These are phyloP conservation scores for Botrytis deweyae DNA, from an alignment of 2,329 filamentous ascomycete genomes.

Conservation along the genomic window DNA sequence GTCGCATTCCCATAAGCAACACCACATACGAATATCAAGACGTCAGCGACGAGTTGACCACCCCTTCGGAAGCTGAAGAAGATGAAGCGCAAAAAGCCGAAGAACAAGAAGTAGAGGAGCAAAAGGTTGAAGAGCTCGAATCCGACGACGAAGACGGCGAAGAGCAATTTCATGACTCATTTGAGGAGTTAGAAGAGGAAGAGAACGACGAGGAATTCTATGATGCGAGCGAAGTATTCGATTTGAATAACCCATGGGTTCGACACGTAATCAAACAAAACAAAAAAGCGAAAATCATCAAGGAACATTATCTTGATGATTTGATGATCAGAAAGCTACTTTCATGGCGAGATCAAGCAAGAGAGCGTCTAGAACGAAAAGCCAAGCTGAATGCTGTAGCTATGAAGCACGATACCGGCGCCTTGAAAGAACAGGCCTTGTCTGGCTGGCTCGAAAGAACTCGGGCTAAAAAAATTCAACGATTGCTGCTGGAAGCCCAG, in stretches of 20 bases:
- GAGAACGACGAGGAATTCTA: not conserved
- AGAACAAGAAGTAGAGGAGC: not conserved
- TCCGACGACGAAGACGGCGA: not conserved
- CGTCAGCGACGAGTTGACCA: slow-evolving; percentile 32
- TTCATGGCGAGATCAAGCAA: slow-evolving; percentile 34
- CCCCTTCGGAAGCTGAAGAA: slow-evolving; percentile 24
- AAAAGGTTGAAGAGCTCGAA: not conserved
- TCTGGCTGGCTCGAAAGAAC: slow-evolving; percentile 49
- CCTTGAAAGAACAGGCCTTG: slow-evolving; percentile 53
- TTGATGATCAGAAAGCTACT: slow-evolving; percentile 27
- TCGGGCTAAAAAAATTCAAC: slow-evolving; percentile 18
- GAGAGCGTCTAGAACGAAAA: slow-evolving; percentile 41
- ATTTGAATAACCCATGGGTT: not conserved
- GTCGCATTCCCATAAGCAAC: slow-evolving; percentile 22
- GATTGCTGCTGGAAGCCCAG: not conserved
- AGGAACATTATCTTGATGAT: slow-evolving; percentile 27
- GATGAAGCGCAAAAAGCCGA: not conserved
- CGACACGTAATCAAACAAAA: not conserved
- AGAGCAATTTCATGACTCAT: not conserved
- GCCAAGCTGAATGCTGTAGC: slow-evolving; percentile 46
- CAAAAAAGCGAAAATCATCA: slow-evolving; percentile 32
- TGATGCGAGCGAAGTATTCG: slow-evolving; percentile 15
- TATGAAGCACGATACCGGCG: slow-evolving; percentile 49
- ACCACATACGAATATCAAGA: slow-evolving; percentile 28
- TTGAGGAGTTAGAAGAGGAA: not conserved